Base-by-base conservation (phyloP, 495 filamentous ascomycete genomes). In the Podospora pseudoanserina region DNA sequence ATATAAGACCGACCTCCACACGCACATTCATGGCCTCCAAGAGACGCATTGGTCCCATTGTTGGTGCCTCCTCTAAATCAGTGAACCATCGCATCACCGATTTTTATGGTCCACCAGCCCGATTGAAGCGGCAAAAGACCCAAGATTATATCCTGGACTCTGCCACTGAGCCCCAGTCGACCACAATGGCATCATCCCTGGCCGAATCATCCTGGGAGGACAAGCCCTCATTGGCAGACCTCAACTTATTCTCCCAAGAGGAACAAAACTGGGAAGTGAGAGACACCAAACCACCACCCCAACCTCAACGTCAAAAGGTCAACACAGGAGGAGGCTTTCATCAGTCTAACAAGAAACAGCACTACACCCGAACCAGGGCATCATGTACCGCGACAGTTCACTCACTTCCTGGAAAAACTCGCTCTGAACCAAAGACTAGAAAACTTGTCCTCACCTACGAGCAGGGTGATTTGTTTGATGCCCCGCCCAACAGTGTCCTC, bases 401-500 rank as follows among this genome's bases (percentile, higher is more conserved):
- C 34, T 1, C 34, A 39, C 34, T 39, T 49, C 39, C 23, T 28
- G 59, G n/a, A 18, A 59, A 27, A 13, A 27, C 19, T 59, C 19
- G 3, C 13, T 5, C 5, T 59, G 56, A 15, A 44, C 20, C n/a
- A 20, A 54, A 19, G 19, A 23, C 67, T 65, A 15, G 30, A 60
- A 49, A 27, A 15, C 64, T 74, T 68, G 67, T 32, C 62, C 55
- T 74, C 34, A 58, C 59, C 30, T 60, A 72, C 32, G 54, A 67
- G 6, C 15, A 23, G 0, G 71, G 69, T 64, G 65, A 78, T 65
- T 54, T 76, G 58, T 77, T 77, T 67, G 53, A 64, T 26, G 71
- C 71, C n/a, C 74, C 75, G 5, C 66, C 69, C 19, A 59, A 67
- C 53, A 63, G 72, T 5, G 65, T 76, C 49, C 66, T 78, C 55